Percentiles rank a stretch among this genome's conserved stretches.
phyloP scores from a whole-genome alignment of 345 rosid species.

The Eucalyptus erythrocorys region DNA sequence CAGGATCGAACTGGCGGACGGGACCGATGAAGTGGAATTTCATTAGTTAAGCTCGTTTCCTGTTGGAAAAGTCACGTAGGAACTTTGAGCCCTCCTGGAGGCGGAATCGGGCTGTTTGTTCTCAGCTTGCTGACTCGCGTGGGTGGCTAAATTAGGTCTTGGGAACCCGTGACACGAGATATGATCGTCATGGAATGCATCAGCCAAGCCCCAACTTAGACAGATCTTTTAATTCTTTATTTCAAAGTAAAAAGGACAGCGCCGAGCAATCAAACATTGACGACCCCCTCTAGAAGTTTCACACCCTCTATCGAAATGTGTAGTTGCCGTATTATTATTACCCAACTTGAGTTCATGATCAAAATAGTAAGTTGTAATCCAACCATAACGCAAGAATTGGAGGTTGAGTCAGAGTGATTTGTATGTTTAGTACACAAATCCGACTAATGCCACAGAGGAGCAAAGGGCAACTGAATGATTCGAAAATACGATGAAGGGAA shows the following conservation, averaged over 20 bases:
- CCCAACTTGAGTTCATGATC: background rate
- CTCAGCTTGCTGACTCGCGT: background rate
- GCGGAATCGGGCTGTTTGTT: background rate
- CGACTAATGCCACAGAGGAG: background rate
- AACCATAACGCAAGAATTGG: background rate
- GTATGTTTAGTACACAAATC: background rate
- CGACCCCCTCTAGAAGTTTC: background rate
- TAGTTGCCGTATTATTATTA: background rate
- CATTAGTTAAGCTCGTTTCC: background rate
- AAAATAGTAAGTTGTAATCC: background rate
- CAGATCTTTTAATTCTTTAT: background rate
- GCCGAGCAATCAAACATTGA: background rate
- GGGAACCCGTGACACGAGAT: background rate
- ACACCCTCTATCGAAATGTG: background rate
- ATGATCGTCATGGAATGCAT: background rate
- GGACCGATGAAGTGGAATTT: background rate
- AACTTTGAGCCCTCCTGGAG: background rate
- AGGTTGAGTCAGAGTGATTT: background rate
- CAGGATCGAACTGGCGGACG: background rate
- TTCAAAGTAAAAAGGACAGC: background rate
- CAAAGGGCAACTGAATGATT: background rate
- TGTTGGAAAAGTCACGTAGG: background rate
- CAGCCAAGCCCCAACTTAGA: background rate
- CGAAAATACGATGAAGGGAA: background rate
- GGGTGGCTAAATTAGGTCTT: background rate